Evolutionary conservation across 139 green algal genomes (phyloP), one percentile per base, ranked within the genome.

Genomic region (Yamagishiella unicocca): DNA sequence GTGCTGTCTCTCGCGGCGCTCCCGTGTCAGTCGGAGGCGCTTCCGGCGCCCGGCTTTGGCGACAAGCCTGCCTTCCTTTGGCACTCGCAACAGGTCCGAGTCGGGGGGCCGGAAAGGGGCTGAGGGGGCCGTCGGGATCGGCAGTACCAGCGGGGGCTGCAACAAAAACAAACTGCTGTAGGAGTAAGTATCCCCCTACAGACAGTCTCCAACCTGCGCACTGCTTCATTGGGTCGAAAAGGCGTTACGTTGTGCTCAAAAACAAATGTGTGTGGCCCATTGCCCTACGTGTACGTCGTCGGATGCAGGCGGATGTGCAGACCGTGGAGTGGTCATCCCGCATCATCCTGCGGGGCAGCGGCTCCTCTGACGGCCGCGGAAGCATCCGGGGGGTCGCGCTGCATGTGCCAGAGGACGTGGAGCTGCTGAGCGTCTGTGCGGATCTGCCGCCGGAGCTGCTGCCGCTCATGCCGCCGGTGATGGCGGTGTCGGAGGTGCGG

Each of bases 381-480:
- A 50, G 17, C 67, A 38, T 78, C 12, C 38, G 40, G 70, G 70
- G 70, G 24, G 38, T 40, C 70, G 35, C 9, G 9, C 70, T 58
- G 70, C 38, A 58, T 21, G 38, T 78, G 42, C 40, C 70, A 17
- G 38, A 14, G 12, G 38, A 78, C 38, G 40, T 78, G 70, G 70
- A 78, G 35, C 35, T 83, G 33, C 14, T 83, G 76, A 12, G 22
- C 38, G 24, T 83, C 3, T 83, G 76, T 35, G 76, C 35, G 1
- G 76, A 83, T 19, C 9, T 83, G 54, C 76, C 76, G 33, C 10
- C 22, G 35, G 76, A 27, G 29, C n/a, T 71, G 50, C 37, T 83
- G 37, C 33, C 22, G 37, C 76, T 33, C 33, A 37, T 83, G 54
- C 76, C 76, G 22, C 14, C 22, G 29, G 33, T 54, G 33, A 12